phyloP scores from a whole-genome alignment of 2,329 filamentous ascomycete species.

The Davidsoniella eucalypti region DNA sequence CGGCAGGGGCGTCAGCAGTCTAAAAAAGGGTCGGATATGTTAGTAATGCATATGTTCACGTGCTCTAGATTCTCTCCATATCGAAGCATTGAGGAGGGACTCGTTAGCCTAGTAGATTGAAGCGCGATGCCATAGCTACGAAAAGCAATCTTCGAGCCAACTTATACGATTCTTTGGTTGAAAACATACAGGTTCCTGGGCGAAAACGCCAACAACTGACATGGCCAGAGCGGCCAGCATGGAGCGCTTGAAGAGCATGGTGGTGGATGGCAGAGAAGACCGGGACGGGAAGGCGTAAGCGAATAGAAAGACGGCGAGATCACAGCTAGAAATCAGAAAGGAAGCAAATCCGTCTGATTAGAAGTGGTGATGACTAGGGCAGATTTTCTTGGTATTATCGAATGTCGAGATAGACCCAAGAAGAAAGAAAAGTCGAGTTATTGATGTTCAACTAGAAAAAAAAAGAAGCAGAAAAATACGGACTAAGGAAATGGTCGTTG shows the following conservation, averaged over 20 bases:
- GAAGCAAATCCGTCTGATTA: too few species aligned
- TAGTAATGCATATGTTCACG: too few species aligned
- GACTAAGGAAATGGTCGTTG: not conserved
- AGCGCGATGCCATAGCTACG: slow-evolving; percentile 5
- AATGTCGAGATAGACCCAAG: too few species aligned
- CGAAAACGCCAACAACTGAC: slow-evolving; percentile 47
- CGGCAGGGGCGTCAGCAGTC: slow-evolving; percentile 2
- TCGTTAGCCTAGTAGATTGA: too few species aligned
- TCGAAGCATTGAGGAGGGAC: too few species aligned
- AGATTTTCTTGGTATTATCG: not conserved
- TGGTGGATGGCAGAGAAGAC: slow-evolving; percentile 15
- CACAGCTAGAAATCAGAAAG: too few species aligned
- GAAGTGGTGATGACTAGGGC: slow-evolving; percentile 7
- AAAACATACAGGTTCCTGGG: slow-evolving; percentile 17
- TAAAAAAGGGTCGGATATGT: too few species aligned
- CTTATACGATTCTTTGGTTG: not conserved
- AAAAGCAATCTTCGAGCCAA: not conserved
- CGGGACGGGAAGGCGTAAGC: not conserved
- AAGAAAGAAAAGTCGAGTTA: slow-evolving; percentile 7
- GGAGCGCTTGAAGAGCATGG: slow-evolving; percentile 62
- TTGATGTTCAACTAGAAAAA: not conserved
- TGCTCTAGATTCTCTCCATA: too few species aligned
- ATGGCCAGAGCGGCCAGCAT: slow-evolving; percentile 56
- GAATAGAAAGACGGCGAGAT: too few species aligned
- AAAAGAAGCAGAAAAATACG: not conserved